Conservation (phyloP, 129 eudicot species). For the Oenanthe sinensis region DNA sequence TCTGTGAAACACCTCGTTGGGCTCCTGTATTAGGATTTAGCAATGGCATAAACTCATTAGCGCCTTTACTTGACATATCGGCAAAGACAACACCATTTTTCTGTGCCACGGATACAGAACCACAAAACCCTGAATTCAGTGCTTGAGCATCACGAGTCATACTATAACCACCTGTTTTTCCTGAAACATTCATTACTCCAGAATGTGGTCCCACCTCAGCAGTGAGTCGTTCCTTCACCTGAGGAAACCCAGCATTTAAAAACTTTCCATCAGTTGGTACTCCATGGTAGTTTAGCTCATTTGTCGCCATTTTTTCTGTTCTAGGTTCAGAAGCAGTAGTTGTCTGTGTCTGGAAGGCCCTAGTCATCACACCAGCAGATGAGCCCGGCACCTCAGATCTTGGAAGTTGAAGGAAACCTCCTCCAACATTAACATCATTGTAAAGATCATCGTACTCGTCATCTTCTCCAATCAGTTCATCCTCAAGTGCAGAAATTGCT, state of each 20-base stretch:
- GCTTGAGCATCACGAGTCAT: slow-evolving; percentile 36
- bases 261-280: slow-evolving; percentile 45
- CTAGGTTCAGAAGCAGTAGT: slow-evolving; percentile 34
- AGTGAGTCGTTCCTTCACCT: slow-evolving; percentile 31
- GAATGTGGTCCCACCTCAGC: slow-evolving; percentile 17
- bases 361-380: slow-evolving; percentile 31
- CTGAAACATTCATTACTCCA: slow-evolving; percentile 37
- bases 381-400: slow-evolving; percentile 41
- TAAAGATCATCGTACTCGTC: slow-evolving; percentile 91
- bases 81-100: slow-evolving; percentile 23
- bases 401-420: slow-evolving; percentile 71
- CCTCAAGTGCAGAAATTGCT: slow-evolving; percentile 89
- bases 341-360: slow-evolving; percentile 50
- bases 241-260: slow-evolving; percentile 27
- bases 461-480: slow-evolving; percentile 75
- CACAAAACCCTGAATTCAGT: slow-evolving; percentile 50
- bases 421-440: slow-evolving; percentile 89
- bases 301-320: slow-evolving; percentile 29
- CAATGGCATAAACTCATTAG: slow-evolving; percentile 34
- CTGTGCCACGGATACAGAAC: slow-evolving; percentile 34
- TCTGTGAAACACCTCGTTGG: slow-evolving; percentile 38
- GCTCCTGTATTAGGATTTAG: slow-evolving; percentile 31
- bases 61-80: slow-evolving; percentile 21
- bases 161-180: slow-evolving; percentile 30
- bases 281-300: slow-evolving; percentile 28